Conservation (phyloP, 2,329 filamentous ascomycete genomes). For the Neurospora sp. region DNA sequence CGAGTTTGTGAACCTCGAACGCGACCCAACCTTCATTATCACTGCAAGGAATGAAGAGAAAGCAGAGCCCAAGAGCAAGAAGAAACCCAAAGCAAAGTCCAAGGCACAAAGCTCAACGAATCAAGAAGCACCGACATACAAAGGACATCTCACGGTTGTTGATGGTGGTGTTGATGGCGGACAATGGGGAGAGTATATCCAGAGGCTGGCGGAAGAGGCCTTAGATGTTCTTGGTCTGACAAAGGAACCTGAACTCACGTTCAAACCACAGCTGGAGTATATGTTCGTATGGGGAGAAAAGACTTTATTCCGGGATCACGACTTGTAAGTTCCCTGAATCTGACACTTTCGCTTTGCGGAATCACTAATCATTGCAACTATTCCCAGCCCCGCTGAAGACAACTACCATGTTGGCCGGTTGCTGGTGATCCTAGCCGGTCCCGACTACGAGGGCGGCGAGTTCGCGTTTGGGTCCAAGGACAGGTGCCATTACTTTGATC, state of each 20-base stretch:
- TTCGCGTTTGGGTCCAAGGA: background rate
- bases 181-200: background rate
- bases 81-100: background rate
- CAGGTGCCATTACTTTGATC: background rate
- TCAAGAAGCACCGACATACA: background rate
- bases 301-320: background rate
- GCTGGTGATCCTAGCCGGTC: background rate
- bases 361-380: background rate
- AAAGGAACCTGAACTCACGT: background rate
- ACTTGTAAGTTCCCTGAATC: background rate
- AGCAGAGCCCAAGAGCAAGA: background rate
- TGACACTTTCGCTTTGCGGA: background rate
- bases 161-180: background rate
- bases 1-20: too few species aligned
- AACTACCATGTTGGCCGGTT: background rate
- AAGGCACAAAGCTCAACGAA: background rate
- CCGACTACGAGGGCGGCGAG: background rate
- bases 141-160: background rate
- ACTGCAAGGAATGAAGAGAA: background rate
- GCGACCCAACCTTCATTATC: background rate
- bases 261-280: background rate
- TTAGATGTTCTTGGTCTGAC: background rate
- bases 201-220: background rate
- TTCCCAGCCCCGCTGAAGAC: background rate
- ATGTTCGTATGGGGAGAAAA: background rate